Evolutionary conservation across 441 rosid genomes (phyloP).

Genomic region (Adansonia madagascariensis): DNA sequence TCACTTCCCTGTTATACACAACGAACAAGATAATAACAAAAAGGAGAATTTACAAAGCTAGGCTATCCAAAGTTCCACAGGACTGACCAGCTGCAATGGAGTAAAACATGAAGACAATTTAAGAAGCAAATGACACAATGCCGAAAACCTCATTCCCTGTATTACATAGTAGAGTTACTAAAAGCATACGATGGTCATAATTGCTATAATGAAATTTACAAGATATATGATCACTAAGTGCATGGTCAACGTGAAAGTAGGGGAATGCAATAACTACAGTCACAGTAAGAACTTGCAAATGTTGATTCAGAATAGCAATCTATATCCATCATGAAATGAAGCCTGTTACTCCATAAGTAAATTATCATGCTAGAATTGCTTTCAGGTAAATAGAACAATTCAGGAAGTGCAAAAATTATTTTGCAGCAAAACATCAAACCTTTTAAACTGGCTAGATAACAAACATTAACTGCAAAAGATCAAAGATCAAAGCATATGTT

Average conservation of each 20-base stretch:
- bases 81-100: neutral
- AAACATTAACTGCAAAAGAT: neutral
- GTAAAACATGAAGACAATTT: neutral
- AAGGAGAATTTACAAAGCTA: neutral
- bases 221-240: no score
- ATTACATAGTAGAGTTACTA: neutral
- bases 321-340: neutral
- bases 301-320: neutral
- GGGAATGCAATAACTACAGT: neutral
- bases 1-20: neutral
- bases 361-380: no score
- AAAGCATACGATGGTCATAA: no score
- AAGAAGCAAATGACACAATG: neutral
- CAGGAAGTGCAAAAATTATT: neutral
- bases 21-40: neutral
- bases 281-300: neutral
- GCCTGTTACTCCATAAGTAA: neutral
- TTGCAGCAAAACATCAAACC: no score
- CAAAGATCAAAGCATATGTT: neutral
- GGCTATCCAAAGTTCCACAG: neutral
- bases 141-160: neutral
- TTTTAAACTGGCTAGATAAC: constrained; percentile 4
- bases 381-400: neutral
- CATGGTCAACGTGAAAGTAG: neutral
- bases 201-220: no score